phyloP scores from a whole-genome alignment of 2,329 filamentous ascomycete genomes.

The Coniella vitis region DNA sequence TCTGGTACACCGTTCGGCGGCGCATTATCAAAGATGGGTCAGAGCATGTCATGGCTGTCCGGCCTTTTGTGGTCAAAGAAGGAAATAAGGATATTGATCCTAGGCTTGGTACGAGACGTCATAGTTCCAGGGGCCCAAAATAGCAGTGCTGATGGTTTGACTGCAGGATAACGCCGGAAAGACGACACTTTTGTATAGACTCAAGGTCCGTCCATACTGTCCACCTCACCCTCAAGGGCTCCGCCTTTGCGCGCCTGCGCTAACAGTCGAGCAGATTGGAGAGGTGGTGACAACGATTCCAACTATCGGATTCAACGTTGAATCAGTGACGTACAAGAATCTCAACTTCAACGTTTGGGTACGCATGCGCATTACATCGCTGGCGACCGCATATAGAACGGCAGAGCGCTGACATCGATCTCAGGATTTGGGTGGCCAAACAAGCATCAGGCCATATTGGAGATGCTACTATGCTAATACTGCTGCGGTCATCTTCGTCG shows the following conservation, averaged over 20 bases:
- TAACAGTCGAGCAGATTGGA: slow-evolving; percentile 61
- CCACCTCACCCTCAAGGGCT: background rate
- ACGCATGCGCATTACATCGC: no score
- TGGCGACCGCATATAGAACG: no score
- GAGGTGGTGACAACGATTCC: slow-evolving; percentile 99
- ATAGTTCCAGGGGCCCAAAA: slow-evolving; percentile 6
- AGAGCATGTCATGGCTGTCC: slow-evolving; percentile 63
- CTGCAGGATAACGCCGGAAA: slow-evolving; percentile 93
- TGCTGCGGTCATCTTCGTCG: slow-evolving; percentile 95
- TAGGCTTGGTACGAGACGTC: slow-evolving; percentile 65
- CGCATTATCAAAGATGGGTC: slow-evolving; percentile 46
- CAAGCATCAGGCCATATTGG: slow-evolving; percentile 98
- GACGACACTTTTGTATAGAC: slow-evolving; percentile 89
- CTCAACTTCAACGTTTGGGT: slow-evolving; percentile 99
- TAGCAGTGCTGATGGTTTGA: slow-evolving; percentile 12
- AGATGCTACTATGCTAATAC: slow-evolving; percentile 99
- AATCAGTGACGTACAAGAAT: slow-evolving; percentile 97
- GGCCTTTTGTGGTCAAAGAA: slow-evolving; percentile 84
- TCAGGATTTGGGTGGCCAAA: slow-evolving; percentile 90
- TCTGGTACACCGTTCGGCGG: slow-evolving; percentile 2
- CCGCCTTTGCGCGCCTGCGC: background rate
- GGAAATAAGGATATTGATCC: slow-evolving; percentile 92
- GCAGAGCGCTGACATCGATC: slow-evolving; percentile 16
- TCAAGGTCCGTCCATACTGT: slow-evolving; percentile 64
- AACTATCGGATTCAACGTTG: slow-evolving; percentile 98